These are phyloP conservation scores for Mucor racemosus DNA, from an alignment of 371 early-diverging fungal genomes.

Conservation along the genomic window DNA sequence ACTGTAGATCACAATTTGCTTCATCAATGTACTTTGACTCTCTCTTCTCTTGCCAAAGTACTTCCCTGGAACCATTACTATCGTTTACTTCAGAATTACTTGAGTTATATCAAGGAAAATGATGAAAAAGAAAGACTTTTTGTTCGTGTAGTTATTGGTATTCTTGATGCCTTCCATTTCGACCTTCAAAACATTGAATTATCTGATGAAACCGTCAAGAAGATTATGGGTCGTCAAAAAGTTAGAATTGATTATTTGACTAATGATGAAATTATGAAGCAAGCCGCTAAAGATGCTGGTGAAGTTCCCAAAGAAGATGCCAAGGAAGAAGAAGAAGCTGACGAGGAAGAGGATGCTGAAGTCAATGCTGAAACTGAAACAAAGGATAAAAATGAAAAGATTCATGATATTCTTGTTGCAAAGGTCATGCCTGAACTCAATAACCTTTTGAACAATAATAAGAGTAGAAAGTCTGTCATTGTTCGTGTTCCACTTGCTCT, in stretches of 20 bases:
- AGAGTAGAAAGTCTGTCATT: constrained; percentile 74
- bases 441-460: constrained; percentile 63
- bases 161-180: constrained; percentile 92
- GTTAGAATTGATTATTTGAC: constrained; percentile 52
- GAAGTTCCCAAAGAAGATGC: constrained; percentile 25
- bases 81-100: constrained; percentile 70
- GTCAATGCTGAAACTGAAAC: constrained; percentile 24
- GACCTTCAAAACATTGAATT: constrained; percentile 67
- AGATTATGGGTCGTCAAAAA: constrained; percentile 49
- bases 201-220: constrained; percentile 46
- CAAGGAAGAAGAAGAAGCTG: constrained; percentile 30
- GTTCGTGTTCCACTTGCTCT: constrained; percentile 89
- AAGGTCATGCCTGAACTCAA: constrained; percentile 84
- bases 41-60: constrained; percentile 70
- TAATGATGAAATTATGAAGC: constrained; percentile 32
- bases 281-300: constrained; percentile 41
- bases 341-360: constrained; percentile 4
- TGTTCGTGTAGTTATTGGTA: constrained; percentile 76
- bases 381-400: constrained; percentile 56
- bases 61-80: constrained; percentile 89
- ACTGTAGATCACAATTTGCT: constrained; percentile 74
- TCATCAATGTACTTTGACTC: constrained; percentile 76
- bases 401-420: constrained; percentile 72
- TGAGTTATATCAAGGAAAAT: constrained; percentile 67
- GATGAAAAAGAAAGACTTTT: constrained; percentile 75